phyloP scores from a whole-genome alignment of 108 stramenopile genomes.

The Cyclotella atomus region DNA sequence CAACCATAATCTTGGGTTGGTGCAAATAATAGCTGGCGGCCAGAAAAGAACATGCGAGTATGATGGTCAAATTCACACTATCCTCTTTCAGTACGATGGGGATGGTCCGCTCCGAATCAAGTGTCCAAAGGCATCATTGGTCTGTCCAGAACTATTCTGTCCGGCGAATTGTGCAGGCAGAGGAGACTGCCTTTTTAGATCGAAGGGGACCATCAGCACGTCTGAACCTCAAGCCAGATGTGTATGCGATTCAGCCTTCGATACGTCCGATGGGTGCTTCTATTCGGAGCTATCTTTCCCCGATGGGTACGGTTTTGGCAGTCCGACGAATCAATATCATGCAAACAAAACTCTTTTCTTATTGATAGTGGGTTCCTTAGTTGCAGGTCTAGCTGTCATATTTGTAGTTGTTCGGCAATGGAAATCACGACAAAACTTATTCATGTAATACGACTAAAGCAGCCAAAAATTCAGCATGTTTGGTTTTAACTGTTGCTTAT shows the following conservation, averaged over 20 bases:
- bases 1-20: constrained; percentile 24
- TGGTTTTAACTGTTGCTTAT: too few species aligned
- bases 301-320: constrained; percentile 16
- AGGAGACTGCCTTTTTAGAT: constrained; percentile 40
- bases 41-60: constrained; percentile 34
- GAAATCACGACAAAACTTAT: constrained; percentile 48
- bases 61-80: constrained; percentile 43
- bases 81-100: constrained; percentile 17
- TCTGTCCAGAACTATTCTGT: constrained; percentile 51
- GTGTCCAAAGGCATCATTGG: constrained; percentile 50
- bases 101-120: constrained; percentile 38
- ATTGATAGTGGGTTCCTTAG: constrained; percentile 43
- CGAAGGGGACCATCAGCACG: constrained; percentile 2
- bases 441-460: constrained; percentile 35
- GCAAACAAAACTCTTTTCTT: constrained; percentile 45
- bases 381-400: constrained; percentile 33
- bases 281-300: constrained; percentile 29
- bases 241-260: constrained; percentile 33
- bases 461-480: too few species aligned
- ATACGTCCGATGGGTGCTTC: constrained; percentile 36
- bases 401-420: constrained; percentile 41
- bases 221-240: constrained; percentile 31
- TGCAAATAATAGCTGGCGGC: constrained; percentile 37
- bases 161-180: constrained; percentile 49
- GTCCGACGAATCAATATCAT: constrained; percentile 7